Evolutionary conservation across 2,329 filamentous ascomycete genomes (phyloP), one percentile per base, ranked within the genome.

Genomic region (Neurospora crassa): DNA sequence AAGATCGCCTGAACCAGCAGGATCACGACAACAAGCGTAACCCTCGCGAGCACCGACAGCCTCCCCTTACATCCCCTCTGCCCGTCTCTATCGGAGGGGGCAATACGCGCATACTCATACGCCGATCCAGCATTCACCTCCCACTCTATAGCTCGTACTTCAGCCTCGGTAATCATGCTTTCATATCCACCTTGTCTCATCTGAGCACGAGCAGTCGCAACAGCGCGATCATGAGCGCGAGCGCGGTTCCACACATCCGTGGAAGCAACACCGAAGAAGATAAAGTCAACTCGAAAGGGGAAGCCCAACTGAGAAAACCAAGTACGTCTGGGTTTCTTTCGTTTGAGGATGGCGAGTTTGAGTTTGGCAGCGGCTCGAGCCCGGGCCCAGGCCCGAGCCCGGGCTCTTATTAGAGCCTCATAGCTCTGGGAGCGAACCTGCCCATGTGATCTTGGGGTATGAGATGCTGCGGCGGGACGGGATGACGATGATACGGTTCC

Each of bases 201-300:
- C 53, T 11, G 7, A 1, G 1, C 0, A 63, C 53, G 29, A 37
- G 8, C 3, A 34, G 0, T 0, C 7, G 14, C 14, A 11, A 63
- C 11, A 2, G 0, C 7, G 0, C 10, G 1, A 18, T 1, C 7
- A n/a, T 0, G 37, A 10, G 1, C 53, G 2, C 53, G 29, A 34
- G 53, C 53, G 1, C 7, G 7, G 18, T 2, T 24, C 0, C 6
- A 24, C 2, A 14, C 53, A 0, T 59, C 0, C 3, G 2, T 0
- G 29, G 24, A 18, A 18, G 24, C 34, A 63, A 8, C 18, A 0
- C 53, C 53, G 3, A 63, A 63, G 24, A 11, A 63, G 53, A 63
- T 14, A 0, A 63, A 63, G 14, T 63, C 53, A 1, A 11, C 11
- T 2, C 53, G 53, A 29, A 63, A 18, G 1, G 53, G 53, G 8